These are phyloP conservation scores for Penicillium janthinellum DNA, from an alignment of 2,329 filamentous ascomycete species.

Conservation along the genomic window DNA sequence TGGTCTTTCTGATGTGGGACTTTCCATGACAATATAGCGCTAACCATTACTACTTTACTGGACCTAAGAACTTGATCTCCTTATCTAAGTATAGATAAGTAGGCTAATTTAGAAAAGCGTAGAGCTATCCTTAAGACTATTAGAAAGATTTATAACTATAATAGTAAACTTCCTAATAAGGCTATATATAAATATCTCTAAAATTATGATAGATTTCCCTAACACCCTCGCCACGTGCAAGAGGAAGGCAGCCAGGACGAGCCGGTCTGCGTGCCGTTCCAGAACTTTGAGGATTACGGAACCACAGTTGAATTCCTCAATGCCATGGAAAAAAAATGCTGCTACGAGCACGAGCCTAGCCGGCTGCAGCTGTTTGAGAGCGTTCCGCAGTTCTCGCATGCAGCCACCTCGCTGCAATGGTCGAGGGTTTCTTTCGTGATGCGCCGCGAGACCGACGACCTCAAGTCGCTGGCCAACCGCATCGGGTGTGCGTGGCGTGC, in stretches of 20 bases:
- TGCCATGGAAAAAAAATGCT: constrained; percentile 6
- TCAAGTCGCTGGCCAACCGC: constrained; percentile 11
- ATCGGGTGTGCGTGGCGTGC: constrained; percentile 16
- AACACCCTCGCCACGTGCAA: constrained; percentile 8
- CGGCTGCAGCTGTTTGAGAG: constrained; percentile 5
- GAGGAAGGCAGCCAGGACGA: neutral
- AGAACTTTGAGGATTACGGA: constrained; percentile 5
- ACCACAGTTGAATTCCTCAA: constrained; percentile 9
- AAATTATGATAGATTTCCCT: neutral
- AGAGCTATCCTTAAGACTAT: no score
- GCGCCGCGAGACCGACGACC: constrained; percentile 8
- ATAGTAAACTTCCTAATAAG: no score
- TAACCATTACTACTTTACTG: no score
- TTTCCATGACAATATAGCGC: constrained; percentile 52
- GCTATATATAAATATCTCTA: no score
- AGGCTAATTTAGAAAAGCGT: no score
- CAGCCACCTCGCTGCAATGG: constrained; percentile 10
- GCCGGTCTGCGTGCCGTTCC: constrained; percentile 7
- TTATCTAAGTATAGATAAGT: no score
- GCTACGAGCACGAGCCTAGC: neutral
- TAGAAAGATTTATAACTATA: no score
- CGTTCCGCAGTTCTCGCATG: constrained; percentile 1
- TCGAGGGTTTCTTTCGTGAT: constrained; percentile 11
- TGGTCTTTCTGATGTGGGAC: constrained; percentile 56
- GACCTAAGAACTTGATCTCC: no score